phyloP scores from a whole-genome alignment of 2,329 filamentous ascomycete genomes.

The Phialemonium atrogriseum region DNA sequence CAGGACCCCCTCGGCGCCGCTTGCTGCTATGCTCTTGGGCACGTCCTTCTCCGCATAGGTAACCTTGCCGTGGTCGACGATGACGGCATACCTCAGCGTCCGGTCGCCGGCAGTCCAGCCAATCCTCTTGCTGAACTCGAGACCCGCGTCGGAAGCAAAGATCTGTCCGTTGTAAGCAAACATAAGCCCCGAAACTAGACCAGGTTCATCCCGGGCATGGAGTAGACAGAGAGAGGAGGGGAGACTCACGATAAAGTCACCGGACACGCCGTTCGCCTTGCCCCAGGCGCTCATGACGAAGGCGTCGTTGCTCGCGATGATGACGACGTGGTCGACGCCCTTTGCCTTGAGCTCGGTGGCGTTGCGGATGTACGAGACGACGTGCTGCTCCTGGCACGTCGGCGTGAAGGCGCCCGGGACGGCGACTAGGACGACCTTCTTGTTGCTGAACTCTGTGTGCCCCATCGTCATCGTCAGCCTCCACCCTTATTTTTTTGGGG shows the following conservation, averaged over 20 bases:
- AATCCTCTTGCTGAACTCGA: slow-evolving; percentile 67
- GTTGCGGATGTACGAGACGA: slow-evolving; percentile 72
- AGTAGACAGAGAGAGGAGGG: slow-evolving; percentile 1
- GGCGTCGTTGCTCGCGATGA: slow-evolving; percentile 78
- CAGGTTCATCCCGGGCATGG: too few relatives aligned
- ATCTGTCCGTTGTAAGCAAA: slow-evolving; percentile 32
- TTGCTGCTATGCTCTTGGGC: slow-evolving; percentile 34
- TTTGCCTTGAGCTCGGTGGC: slow-evolving; percentile 63
- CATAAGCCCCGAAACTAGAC: too few relatives aligned
- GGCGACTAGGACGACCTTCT: slow-evolving; percentile 48
- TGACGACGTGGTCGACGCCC: slow-evolving; percentile 73
- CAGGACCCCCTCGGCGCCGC: slow-evolving; percentile 45
- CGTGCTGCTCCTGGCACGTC: slow-evolving; percentile 72
- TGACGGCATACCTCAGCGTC: slow-evolving; percentile 70
- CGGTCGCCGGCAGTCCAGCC: slow-evolving; percentile 71
- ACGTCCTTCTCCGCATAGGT: slow-evolving; percentile 71
- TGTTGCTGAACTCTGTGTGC: slow-evolving; percentile 42
- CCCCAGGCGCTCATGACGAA: slow-evolving; percentile 86
- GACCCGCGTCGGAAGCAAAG: slow-evolving; percentile 64
- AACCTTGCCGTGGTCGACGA: slow-evolving; percentile 78
- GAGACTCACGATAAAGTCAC: slow-evolving; percentile 49
- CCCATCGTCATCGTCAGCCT: too few relatives aligned
- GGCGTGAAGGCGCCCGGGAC: slow-evolving; percentile 74
- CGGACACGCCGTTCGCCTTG: slow-evolving; percentile 75
- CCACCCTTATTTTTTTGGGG: too few relatives aligned